phyloP scores from a whole-genome alignment of 345 rosid genomes.

The Gossypium australe region DNA sequence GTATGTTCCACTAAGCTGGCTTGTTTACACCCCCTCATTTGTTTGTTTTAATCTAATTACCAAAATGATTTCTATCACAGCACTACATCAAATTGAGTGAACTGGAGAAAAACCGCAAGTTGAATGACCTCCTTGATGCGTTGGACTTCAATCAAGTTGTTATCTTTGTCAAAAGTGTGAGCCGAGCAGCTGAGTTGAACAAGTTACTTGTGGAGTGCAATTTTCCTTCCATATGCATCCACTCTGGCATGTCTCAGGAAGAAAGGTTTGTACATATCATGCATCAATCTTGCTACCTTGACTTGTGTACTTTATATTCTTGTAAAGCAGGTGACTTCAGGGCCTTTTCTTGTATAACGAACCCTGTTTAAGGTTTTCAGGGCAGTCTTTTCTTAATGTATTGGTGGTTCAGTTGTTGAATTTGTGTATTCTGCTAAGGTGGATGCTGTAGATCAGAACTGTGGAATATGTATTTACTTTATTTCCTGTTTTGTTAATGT shows the following conservation, averaged over 20 bases:
- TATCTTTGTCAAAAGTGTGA: slow-evolving; percentile 94
- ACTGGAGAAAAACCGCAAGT: slow-evolving; percentile 92
- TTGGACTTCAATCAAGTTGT: slow-evolving; percentile 98
- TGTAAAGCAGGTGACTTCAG: neutral
- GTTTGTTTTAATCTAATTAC: neutral
- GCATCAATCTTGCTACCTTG: neutral
- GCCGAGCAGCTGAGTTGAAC: slow-evolving; percentile 89
- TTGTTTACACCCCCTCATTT: neutral
- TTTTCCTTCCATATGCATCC: slow-evolving; percentile 96
- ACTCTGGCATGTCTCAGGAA: slow-evolving; percentile 99
- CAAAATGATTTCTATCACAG: slow-evolving; percentile 28
- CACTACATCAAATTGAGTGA: slow-evolving; percentile 97
- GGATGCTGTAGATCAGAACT: neutral
- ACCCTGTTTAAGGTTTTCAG: neutral
- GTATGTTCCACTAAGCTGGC: slow-evolving; percentile 24
- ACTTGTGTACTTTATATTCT: neutral
- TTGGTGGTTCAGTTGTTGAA: neutral
- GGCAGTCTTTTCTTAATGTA: neutral
- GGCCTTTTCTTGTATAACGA: neutral
- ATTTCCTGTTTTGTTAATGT: neutral
- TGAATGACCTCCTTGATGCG: slow-evolving; percentile 95
- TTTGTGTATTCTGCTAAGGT: neutral
- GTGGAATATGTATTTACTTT: neutral
- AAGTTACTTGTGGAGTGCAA: slow-evolving; percentile 90
- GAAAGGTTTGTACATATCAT: slow-evolving; percentile 54